Base-by-base conservation (phyloP, 257 asterid species). In the Lantana camara region DNA sequence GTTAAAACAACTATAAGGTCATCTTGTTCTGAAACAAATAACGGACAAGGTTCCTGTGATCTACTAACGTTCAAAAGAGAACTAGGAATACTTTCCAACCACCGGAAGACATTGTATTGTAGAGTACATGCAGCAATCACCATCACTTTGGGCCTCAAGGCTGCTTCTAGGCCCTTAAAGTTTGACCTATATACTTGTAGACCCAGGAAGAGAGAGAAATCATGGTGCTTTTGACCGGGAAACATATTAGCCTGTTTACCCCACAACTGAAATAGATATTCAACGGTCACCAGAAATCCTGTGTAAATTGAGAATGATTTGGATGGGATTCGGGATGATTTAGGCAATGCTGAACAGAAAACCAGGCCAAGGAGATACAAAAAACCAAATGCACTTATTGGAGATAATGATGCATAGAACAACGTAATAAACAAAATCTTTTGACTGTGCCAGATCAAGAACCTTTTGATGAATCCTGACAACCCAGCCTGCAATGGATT, bases 221-320 rank as follows among this genome's bases (percentile, higher is more conserved):
- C 51, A 68, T 76, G 73, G 73, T 74, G 78, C 66, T 77, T 74
- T 64, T 85, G 93, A 30, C 86, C 87, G 32, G 93, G 93, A 78
- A 85, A 80, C 93, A 85, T 80, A 53, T 76, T 66, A 64, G 93
- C 89, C 68, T 66, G 80, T 70, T 68, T 76, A 62, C 89, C 93
- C 93, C 85, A 85, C 83, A 85, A 75, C 77, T 85, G 93, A 79
- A 85, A 85, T 59, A 82, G 75, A 75, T 85, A 85, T 70, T 85
- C 93, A 13, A 73, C 66, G 29, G 79, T 70, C 64, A 85, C 86
- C 45, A 85, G 71, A 47, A 80, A 37, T 64, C 89, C 93, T 0
- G 93, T 80, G 79, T 82, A 85, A 38, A 74, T 69, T 71, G 82
- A 77, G 84, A 82, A 85, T 16, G 69, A 62, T 40, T 76, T 85